Conservation (phyloP, 768 basidiomycete species). For the Lactifluus subvellereus region DNA sequence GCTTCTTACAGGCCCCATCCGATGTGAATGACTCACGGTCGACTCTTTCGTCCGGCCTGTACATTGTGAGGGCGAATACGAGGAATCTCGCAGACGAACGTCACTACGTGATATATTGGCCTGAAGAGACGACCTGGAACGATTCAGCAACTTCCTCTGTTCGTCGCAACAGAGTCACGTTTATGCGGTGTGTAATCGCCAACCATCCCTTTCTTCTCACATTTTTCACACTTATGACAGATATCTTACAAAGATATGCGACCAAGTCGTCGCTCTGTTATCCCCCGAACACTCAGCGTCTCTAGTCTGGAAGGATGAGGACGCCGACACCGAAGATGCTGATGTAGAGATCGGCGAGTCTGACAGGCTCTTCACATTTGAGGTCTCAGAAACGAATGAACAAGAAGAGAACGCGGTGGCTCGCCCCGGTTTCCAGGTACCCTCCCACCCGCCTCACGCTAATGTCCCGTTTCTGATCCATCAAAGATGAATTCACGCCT, state of each 20-base stretch:
- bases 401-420: conserved; percentile 46
- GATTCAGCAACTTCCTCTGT: conserved; percentile 42
- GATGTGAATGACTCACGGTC: conserved; percentile 23
- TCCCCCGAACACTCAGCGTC: conserved; percentile 42
- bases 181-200: conserved; percentile 45
- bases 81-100: conserved; percentile 23
- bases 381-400: conserved; percentile 49
- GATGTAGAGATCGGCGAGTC: conserved; percentile 39
- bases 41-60: conserved; percentile 46
- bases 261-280: conserved; percentile 48
- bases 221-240: not conserved
- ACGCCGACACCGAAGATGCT: conserved; percentile 23
- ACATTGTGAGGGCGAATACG: conserved; percentile 32
- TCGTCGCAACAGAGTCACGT: conserved; percentile 49
- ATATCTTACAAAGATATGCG: conserved; percentile 33
- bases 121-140: conserved; percentile 54
- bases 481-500: not conserved
- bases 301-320: conserved; percentile 40
- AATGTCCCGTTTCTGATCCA: not conserved
- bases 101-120: conserved; percentile 55
- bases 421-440: conserved; percentile 43
- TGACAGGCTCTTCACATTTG: conserved; percentile 48
- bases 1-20: conserved; percentile 18
- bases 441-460: too few species aligned
- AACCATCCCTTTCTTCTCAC: not conserved